These are phyloP conservation scores for Acer campestre DNA, from an alignment of 345 rosid species.

Conservation along the genomic window DNA sequence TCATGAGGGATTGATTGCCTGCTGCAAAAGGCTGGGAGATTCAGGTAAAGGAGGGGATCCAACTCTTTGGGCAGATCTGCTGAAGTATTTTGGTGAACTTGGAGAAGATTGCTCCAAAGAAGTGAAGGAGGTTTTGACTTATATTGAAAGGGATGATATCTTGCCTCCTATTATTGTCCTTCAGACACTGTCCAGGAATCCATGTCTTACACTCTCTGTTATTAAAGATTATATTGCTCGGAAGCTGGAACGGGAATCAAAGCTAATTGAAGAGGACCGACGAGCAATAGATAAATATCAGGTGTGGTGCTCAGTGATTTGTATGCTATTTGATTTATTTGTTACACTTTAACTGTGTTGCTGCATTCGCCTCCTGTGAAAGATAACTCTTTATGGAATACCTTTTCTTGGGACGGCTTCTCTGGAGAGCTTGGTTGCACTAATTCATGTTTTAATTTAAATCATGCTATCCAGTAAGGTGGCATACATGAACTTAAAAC, in stretches of 20 bases:
- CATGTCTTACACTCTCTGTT: slow-evolving; percentile 93
- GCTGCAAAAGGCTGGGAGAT: slow-evolving; percentile 95
- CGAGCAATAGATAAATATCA: slow-evolving; percentile 90
- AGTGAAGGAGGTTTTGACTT: slow-evolving; percentile 89
- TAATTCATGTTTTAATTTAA: not conserved
- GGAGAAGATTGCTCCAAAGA: slow-evolving; percentile 99
- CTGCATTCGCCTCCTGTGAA: not conserved
- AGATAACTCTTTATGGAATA: not conserved
- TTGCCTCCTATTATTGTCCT: slow-evolving; percentile 97
- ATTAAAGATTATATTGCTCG: slow-evolving; percentile 94
- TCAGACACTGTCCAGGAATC: slow-evolving; percentile 87
- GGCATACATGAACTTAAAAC: not conserved
- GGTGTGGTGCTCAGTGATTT: slow-evolving; percentile 41
- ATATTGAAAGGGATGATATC: slow-evolving; percentile 90
- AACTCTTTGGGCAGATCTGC: slow-evolving; percentile 97
- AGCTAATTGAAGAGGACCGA: slow-evolving; percentile 91
- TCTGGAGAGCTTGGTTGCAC: slow-evolving; percentile 3
- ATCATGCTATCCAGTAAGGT: slow-evolving; percentile 4
- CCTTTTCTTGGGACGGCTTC: not conserved
- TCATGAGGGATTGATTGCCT: slow-evolving; percentile 89
- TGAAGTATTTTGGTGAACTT: slow-evolving; percentile 95
- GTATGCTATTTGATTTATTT: slow-evolving; percentile 7
- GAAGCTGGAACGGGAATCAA: slow-evolving; percentile 95
- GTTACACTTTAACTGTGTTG: not conserved
- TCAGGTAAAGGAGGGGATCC: slow-evolving; percentile 93